Evolutionary conservation across 2,329 filamentous ascomycete genomes (phyloP).

Genomic region (Sphaceloma murrayae): DNA sequence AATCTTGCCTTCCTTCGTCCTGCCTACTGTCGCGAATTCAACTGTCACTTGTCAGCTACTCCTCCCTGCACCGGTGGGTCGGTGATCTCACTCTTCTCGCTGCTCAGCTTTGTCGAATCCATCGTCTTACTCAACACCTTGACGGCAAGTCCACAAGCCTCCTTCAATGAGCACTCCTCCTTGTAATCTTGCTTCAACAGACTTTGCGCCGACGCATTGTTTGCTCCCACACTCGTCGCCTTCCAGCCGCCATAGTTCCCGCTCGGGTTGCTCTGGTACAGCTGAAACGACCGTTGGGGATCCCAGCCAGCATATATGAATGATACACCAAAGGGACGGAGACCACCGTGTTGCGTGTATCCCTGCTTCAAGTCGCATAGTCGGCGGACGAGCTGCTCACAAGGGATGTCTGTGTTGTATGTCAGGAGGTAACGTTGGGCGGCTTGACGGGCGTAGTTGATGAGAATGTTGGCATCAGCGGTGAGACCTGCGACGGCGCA

Average conservation of each 20-base stretch:
- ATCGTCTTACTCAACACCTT: conserved; percentile 99
- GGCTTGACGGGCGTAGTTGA: conserved; percentile 97
- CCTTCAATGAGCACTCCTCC: conserved; percentile 91
- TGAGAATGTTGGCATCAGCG: conserved; percentile 98
- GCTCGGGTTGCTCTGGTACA: conserved; percentile 97
- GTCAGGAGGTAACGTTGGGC: conserved; percentile 96
- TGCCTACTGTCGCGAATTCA: conserved; percentile 95
- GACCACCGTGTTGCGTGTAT: conserved; percentile 97
- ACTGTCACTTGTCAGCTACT: conserved; percentile 45
- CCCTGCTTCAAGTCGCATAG: conserved; percentile 98
- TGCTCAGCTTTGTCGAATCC: conserved; percentile 98
- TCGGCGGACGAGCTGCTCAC: conserved; percentile 92
- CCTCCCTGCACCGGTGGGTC: conserved; percentile 19
- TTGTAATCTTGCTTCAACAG: conserved; percentile 99
- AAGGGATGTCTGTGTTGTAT: conserved; percentile 99
- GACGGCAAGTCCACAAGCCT: conserved; percentile 93
- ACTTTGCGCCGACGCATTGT: conserved; percentile 95
- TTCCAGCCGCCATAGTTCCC: conserved; percentile 99
- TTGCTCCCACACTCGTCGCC: conserved; percentile 92
- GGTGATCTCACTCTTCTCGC: conserved; percentile 80
- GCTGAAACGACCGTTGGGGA: conserved; percentile 89
- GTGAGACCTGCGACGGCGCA: conserved; percentile 99
- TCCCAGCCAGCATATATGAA: conserved; percentile 99
- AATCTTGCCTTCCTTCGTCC: conserved; percentile 89
- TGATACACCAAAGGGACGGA: conserved; percentile 93